Evolutionary conservation across 2,329 filamentous ascomycete genomes (phyloP), one percentile per base, ranked within the genome.

Genomic region (Aphanoascus verrucosus): DNA sequence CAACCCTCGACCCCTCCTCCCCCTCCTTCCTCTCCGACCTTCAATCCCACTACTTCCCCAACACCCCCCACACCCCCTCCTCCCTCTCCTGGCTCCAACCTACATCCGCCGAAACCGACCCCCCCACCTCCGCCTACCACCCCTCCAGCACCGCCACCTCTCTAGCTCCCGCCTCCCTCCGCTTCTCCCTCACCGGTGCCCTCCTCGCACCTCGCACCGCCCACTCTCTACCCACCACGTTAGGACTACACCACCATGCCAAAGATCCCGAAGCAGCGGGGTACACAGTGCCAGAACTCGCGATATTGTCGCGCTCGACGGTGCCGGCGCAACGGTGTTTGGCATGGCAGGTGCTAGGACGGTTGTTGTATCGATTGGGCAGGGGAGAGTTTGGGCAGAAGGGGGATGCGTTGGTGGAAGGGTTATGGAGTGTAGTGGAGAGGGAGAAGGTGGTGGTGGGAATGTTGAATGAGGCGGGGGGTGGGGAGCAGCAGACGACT

Each of bases 1-100:
- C 95, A 96, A n/a, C n/a, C n/a, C n/a, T n/a, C n/a, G n/a, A n/a
- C n/a, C n/a, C n/a, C 0, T 75, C 81, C 37, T 87, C 90, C 55
- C 84, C 87, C 0, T 77, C 88, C 64, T 97, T 97, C 72, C 82
- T 97, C 55, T 72, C 80, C 45, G 84, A 87, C 54, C 81, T 98
- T 5, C 90, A 95, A 74, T 73, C 82, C 19, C 95, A 96, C 69
- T 98, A 95, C 77, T 98, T 96, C 70, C 90, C 93, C 11, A 81
- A 83, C 57, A 83, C 95, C 1, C 82, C 90, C 1, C 82, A 89
- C 52, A 88, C 96, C 68, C 89, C 90, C 0, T 83, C 84, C 55
- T 85, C 87, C 51, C 80, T 96, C 3, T 86, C 88, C 17, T 98
- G 91, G 91, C 93, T 97, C 80, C 82, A 84, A 49, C 84, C 85